Percentiles rank a stretch among this genome's conserved stretches.
Conservation (phyloP, 352 stramenopile species). For the Phytophthora nicotianae region DNA sequence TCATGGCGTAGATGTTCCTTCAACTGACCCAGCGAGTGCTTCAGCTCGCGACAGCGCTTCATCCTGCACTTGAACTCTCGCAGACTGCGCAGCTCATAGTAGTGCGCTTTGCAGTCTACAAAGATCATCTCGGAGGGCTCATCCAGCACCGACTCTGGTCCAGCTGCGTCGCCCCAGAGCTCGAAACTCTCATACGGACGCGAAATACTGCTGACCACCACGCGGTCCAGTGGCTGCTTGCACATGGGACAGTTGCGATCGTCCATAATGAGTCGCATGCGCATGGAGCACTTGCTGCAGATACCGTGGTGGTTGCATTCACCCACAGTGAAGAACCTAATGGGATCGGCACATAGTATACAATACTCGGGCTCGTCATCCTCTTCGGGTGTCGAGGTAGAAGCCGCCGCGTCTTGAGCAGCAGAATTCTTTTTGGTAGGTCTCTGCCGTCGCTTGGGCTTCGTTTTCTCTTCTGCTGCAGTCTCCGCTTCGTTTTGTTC, state of each 20-base stretch:
- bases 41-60: slow-evolving; percentile 62
- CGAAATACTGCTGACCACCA: slow-evolving; percentile 59
- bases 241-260: slow-evolving; percentile 84
- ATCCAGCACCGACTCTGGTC: slow-evolving; percentile 67
- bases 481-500: not conserved
- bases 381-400: slow-evolving; percentile 14
- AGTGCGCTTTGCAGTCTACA: slow-evolving; percentile 67
- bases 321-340: slow-evolving; percentile 72
- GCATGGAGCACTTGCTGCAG: slow-evolving; percentile 83
- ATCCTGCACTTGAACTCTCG: slow-evolving; percentile 70
- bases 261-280: slow-evolving; percentile 82
- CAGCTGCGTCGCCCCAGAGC: slow-evolving; percentile 76
- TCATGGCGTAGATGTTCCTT: slow-evolving; percentile 74
- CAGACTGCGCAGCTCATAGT: slow-evolving; percentile 56
- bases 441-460: slow-evolving; percentile 27
- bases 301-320: slow-evolving; percentile 84
- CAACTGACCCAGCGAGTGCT: slow-evolving; percentile 57
- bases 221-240: slow-evolving; percentile 68
- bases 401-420: not conserved
- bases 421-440: slow-evolving; percentile 13
- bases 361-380: slow-evolving; percentile 50
- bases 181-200: slow-evolving; percentile 71
- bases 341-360: slow-evolving; percentile 71
- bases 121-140: slow-evolving; percentile 84
- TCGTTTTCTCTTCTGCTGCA: slow-evolving; percentile 8